These are phyloP conservation scores for Trichoderma reesei DNA, from an alignment of 495 filamentous ascomycete genomes.

Conservation along the genomic window DNA sequence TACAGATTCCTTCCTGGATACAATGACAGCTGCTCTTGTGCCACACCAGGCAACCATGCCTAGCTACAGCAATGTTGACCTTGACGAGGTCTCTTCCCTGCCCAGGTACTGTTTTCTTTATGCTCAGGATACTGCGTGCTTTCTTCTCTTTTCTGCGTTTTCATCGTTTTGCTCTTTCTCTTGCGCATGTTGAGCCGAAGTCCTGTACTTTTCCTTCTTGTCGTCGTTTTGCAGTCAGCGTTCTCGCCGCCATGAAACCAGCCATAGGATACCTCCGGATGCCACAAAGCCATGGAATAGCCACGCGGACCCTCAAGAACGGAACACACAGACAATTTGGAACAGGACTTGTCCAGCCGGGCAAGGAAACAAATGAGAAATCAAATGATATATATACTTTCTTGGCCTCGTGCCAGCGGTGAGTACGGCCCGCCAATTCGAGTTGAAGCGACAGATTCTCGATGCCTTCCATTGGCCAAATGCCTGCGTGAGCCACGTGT, in stretches of 20 bases:
- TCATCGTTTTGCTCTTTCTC: slow-evolving; percentile 19
- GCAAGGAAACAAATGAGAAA: slow-evolving; percentile 9
- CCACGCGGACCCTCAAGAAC: neutral
- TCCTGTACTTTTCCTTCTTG: slow-evolving; percentile 20
- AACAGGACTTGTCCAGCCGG: slow-evolving; percentile 10
- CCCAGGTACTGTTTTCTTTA: slow-evolving; percentile 33
- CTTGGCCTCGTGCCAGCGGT: slow-evolving; percentile 10
- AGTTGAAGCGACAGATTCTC: slow-evolving; percentile 9
- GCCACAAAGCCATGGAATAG: slow-evolving; percentile 6
- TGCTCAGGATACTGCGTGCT: slow-evolving; percentile 6
- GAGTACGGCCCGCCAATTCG: slow-evolving; percentile 5
- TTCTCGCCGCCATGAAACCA: slow-evolving; percentile 9
- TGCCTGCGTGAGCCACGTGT: slow-evolving; percentile 1
- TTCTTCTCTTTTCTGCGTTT: slow-evolving; percentile 17
- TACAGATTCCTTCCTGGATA: slow-evolving; percentile 15
- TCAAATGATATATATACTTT: slow-evolving; percentile 8
- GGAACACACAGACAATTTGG: neutral
- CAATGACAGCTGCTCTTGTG: slow-evolving; percentile 35
- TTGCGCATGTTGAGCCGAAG: slow-evolving; percentile 18
- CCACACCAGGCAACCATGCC: slow-evolving; percentile 37
- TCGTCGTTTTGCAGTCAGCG: slow-evolving; percentile 3
- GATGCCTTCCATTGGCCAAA: slow-evolving; percentile 5
- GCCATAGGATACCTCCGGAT: slow-evolving; percentile 2
- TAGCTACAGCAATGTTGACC: slow-evolving; percentile 37
- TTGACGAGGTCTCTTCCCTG: slow-evolving; percentile 44